Conservation (phyloP, 306 rosid genomes). For the Vigna hirtella region DNA sequence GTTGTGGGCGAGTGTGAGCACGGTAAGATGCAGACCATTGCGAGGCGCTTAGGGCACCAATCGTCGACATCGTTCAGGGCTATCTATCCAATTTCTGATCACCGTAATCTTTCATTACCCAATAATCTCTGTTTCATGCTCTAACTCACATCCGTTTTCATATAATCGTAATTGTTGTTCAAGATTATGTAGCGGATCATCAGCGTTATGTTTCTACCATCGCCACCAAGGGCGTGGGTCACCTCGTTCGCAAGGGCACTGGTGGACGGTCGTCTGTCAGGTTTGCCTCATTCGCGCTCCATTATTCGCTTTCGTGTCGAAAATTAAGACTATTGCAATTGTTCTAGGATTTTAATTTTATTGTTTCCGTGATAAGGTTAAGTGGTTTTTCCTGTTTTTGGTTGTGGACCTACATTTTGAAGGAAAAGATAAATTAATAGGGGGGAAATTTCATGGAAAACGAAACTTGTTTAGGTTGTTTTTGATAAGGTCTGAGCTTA, state of each 20-base stretch:
- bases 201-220: constrained; percentile 71
- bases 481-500: background rate
- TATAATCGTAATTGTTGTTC: constrained; percentile 20
- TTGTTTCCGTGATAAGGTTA: constrained; percentile 8
- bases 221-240: constrained; percentile 82
- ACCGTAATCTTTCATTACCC: constrained; percentile 48
- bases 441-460: background rate
- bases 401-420: constrained; percentile 32
- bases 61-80: constrained; percentile 59
- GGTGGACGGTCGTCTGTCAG: constrained; percentile 99
- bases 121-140: constrained; percentile 16
- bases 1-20: constrained; percentile 26
- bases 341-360: background rate
- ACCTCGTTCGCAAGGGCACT: constrained; percentile 95
- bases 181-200: constrained; percentile 74
- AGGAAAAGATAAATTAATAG: background rate
- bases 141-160: constrained; percentile 24
- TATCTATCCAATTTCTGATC: constrained; percentile 67
- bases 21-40: constrained; percentile 80
- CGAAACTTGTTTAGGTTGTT: background rate
- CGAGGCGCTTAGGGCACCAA: constrained; percentile 78
- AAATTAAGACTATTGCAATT: background rate
- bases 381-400: background rate
- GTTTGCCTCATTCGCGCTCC: constrained; percentile 42
- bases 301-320: background rate